Evolutionary conservation across 441 rosid species (phyloP).

Genomic region (Sinapis alba): DNA sequence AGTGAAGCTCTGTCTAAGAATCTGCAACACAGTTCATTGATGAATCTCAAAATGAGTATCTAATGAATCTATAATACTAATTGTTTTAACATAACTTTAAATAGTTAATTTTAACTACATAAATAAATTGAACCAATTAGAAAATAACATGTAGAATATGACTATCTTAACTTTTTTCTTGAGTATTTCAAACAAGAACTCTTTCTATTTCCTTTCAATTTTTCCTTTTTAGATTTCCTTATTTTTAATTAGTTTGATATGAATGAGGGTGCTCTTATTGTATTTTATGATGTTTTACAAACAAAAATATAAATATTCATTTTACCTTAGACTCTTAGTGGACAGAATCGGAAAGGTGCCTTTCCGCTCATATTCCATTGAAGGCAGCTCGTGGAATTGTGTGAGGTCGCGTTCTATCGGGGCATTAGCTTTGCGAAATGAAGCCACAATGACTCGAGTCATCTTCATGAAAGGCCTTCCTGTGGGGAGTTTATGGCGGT

Average conservation of each 20-base stretch:
- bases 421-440: slow-evolving; percentile 50
- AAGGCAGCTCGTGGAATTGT: neutral
- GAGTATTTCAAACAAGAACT: neutral
- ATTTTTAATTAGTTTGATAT: neutral
- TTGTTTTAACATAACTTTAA: neutral
- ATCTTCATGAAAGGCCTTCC: neutral
- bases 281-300: neutral
- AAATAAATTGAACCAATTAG: neutral
- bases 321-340: neutral
- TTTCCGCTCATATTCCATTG: neutral
- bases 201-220: neutral
- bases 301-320: neutral
- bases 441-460: slow-evolving; percentile 57
- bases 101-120: neutral
- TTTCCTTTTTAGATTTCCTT: neutral
- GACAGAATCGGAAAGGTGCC: neutral
- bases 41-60: neutral
- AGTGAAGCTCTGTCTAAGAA: neutral
- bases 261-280: neutral
- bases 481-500: neutral
- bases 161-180: too few relatives aligned
- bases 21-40: neutral
- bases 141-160: neutral
- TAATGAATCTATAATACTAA: neutral
- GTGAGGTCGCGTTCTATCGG: neutral